Evolutionary conservation across 768 basidiomycete genomes (phyloP).

Genomic region (Boletus pseudopeckii): DNA sequence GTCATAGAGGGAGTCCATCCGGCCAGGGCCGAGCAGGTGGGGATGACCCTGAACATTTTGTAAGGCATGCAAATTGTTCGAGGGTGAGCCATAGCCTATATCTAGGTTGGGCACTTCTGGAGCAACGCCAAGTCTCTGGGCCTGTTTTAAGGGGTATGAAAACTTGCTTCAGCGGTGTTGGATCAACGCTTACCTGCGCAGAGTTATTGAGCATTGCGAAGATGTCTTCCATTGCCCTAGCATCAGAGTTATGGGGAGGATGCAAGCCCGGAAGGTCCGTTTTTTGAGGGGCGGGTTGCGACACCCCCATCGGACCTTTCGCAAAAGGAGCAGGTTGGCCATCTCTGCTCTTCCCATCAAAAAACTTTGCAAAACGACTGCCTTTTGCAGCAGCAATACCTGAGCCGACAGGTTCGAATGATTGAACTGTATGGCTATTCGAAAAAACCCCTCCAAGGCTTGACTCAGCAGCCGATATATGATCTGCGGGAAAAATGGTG

Average conservation of each 20-base stretch:
- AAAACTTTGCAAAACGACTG: slow-evolving; percentile 85
- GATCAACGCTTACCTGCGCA: slow-evolving; percentile 53
- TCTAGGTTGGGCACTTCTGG: slow-evolving; percentile 27
- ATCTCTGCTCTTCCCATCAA: slow-evolving; percentile 67
- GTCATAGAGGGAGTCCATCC: slow-evolving; percentile 69
- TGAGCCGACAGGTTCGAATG: slow-evolving; percentile 35
- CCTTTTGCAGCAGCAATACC: slow-evolving; percentile 60
- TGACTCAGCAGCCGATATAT: slow-evolving; percentile 16
- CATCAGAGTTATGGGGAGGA: slow-evolving; percentile 42
- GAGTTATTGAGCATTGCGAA: slow-evolving; percentile 79
- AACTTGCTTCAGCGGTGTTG: background rate
- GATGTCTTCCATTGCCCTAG: slow-evolving; percentile 72
- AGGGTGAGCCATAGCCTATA: slow-evolving; percentile 21
- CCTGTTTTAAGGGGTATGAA: slow-evolving; percentile 20
- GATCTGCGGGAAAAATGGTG: slow-evolving; percentile 21
- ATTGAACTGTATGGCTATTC: slow-evolving; percentile 11
- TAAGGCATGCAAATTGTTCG: slow-evolving; percentile 34
- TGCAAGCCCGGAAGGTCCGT: slow-evolving; percentile 40
- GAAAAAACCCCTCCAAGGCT: slow-evolving; percentile 15
- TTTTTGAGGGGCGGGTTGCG: slow-evolving; percentile 47
- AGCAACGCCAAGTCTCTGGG: slow-evolving; percentile 25
- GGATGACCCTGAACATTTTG: slow-evolving; percentile 44
- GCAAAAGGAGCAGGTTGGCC: slow-evolving; percentile 27
- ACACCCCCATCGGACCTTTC: slow-evolving; percentile 41
- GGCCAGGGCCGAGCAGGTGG: slow-evolving; percentile 38